Evolutionary conservation across 352 stramenopile species (phyloP), one percentile per base, ranked within the genome.

Genomic region (Pythium dissotocum): DNA sequence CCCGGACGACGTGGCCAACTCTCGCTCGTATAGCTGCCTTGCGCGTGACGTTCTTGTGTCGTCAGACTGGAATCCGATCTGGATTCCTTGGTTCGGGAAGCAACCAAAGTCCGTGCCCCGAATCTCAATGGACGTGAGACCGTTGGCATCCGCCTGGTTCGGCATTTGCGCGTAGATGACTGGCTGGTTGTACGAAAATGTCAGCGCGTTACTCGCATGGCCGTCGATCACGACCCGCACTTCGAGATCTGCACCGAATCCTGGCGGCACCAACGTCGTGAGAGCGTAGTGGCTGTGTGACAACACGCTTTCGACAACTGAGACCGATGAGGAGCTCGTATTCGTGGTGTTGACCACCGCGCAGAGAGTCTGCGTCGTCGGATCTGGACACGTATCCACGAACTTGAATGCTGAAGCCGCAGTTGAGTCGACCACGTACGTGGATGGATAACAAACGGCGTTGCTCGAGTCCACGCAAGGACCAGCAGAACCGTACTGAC

Each of bases 91-190:
- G 59, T 87, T 86, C 2, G 82, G 82, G 48, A 88, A 90, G 57
- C 82, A 90, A 16, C 82, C 82, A 58, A 88, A 90, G 69, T 90
- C 82, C 35, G 73, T 79, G 2, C 82, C 82, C 24, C 78, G 77
- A 53, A 90, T 90, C 26, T 80, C 82, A 52, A 90, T 87, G 2
- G 73, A 63, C n/a, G 72, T 85, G 24, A 76, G 78, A 35, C 82
- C 80, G 65, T 90, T 90, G 36, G 82, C 82, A 52, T 90, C 82
- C 0, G 76, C 75, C 56, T 88, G 80, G 53, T 90, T 90, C 6
- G 82, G 82, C 77, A 90, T 88, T 46, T 89, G 81, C 3, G 79
- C 69, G 21, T 61, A 66, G 48, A 89, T 70, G 5, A 89, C 64
- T 4, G 81, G 81, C 44, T 88, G 77, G 49, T 89, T 89, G 70